phyloP scores from a whole-genome alignment of 2,329 filamentous ascomycete species.

The Colletotrichum cereale region DNA sequence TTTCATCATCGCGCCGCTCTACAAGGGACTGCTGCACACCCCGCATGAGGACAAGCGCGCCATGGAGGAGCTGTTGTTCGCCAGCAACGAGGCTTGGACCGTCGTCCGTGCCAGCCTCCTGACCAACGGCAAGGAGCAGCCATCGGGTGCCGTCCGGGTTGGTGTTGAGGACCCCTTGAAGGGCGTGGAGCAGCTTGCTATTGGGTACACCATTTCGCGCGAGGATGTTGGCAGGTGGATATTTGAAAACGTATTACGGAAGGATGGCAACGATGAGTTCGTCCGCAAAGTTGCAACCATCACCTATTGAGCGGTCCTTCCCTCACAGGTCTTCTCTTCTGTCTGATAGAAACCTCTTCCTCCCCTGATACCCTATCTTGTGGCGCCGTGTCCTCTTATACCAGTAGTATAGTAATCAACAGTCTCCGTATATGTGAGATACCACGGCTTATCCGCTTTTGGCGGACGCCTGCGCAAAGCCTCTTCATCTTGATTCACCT shows the following conservation, averaged over 20 bases:
- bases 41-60: slow-evolving; percentile 59
- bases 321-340: background rate
- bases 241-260: slow-evolving; percentile 51
- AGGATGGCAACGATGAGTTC: slow-evolving; percentile 41
- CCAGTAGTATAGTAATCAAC: background rate
- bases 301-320: slow-evolving; percentile 41
- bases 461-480: rapidly evolving
- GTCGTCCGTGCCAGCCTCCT: slow-evolving; percentile 50
- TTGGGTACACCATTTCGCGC: slow-evolving; percentile 57
- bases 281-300: slow-evolving; percentile 48
- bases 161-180: slow-evolving; percentile 50
- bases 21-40: slow-evolving; percentile 51
- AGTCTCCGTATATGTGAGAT: background rate
- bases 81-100: slow-evolving; percentile 47
- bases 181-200: slow-evolving; percentile 50
- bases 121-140: slow-evolving; percentile 44
- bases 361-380: background rate
- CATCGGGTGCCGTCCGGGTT: slow-evolving; percentile 45
- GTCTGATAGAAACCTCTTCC: background rate
- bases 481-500: background rate
- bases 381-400: background rate
- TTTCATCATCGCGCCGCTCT: slow-evolving; percentile 54
- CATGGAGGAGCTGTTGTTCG: slow-evolving; percentile 56
- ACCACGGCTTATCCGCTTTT: background rate
- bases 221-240: slow-evolving; percentile 58